phyloP scores from a whole-genome alignment of 345 rosid genomes.

The Anastatica hierochuntica region DNA sequence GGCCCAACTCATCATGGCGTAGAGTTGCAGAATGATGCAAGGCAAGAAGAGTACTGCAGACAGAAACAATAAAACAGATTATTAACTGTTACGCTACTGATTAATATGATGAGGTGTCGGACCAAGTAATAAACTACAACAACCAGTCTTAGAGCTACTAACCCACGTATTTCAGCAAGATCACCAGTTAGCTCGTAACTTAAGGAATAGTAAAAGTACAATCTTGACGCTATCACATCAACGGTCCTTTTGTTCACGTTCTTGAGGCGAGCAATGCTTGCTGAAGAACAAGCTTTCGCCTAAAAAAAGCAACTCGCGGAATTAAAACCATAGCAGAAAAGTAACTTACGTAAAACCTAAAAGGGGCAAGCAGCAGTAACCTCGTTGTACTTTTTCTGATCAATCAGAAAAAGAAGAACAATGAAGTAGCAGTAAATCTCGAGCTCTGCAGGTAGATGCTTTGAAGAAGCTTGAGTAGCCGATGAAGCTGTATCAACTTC shows the following conservation, averaged over 20 bases:
- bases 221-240: slow-evolving; percentile 73
- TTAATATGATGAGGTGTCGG: background rate
- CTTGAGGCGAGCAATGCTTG: slow-evolving; percentile 65
- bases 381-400: slow-evolving; percentile 72
- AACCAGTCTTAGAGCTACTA: slow-evolving; percentile 16
- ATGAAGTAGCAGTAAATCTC: slow-evolving; percentile 69
- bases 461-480: slow-evolving; percentile 31
- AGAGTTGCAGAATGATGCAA: slow-evolving; percentile 78
- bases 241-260: slow-evolving; percentile 68
- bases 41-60: slow-evolving; percentile 59
- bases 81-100: background rate
- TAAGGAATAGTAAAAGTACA: slow-evolving; percentile 73
- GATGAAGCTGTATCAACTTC: slow-evolving; percentile 79
- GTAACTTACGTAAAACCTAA: background rate
- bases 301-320: slow-evolving; percentile 11
- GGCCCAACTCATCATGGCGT: slow-evolving; percentile 85
- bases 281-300: slow-evolving; percentile 89
- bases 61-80: slow-evolving; percentile 3
- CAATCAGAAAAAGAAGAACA: slow-evolving; percentile 64
- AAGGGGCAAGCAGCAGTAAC: slow-evolving; percentile 30
- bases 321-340: background rate
- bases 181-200: slow-evolving; percentile 77
- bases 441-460: slow-evolving; percentile 59
- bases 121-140: background rate
- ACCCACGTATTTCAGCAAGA: slow-evolving; percentile 85